These are phyloP conservation scores for Calonectria honghensis DNA, from an alignment of 2,329 filamentous ascomycete species.

Conservation along the genomic window DNA sequence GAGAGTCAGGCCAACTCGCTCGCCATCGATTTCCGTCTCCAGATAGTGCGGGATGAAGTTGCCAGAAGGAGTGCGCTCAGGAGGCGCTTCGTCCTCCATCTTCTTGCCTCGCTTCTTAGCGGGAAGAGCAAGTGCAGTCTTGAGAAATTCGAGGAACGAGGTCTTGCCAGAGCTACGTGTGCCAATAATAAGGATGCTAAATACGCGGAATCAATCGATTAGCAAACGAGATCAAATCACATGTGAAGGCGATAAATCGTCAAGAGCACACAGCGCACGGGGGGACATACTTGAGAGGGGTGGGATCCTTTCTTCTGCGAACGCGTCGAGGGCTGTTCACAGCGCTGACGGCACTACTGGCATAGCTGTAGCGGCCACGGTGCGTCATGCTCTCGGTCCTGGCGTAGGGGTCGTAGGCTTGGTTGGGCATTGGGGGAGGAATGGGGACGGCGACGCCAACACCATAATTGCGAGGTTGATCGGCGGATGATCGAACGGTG, in stretches of 20 bases:
- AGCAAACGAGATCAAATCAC: constrained; percentile 33
- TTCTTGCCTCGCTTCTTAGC: constrained; percentile 81
- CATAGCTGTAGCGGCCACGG: constrained; percentile 96
- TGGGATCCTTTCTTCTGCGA: constrained; percentile 96
- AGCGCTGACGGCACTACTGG: constrained; percentile 91
- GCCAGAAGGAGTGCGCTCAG: constrained; percentile 73
- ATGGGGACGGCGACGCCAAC: constrained; percentile 65
- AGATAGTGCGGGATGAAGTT: constrained; percentile 92
- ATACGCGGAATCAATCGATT: constrained; percentile 41
- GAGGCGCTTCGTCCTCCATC: constrained; percentile 75
- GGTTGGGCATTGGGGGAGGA: constrained; percentile 75
- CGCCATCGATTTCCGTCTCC: constrained; percentile 94
- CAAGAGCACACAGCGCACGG: neutral
- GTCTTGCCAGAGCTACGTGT: constrained; percentile 93
- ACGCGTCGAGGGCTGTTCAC: constrained; percentile 95
- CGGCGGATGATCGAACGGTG: constrained; percentile 71
- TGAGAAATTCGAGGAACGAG: constrained; percentile 96
- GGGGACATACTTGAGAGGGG: constrained; percentile 93
- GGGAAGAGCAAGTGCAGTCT: constrained; percentile 88
- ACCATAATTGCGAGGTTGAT: constrained; percentile 64
- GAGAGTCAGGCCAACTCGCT: constrained; percentile 92
- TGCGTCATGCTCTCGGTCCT: constrained; percentile 97
- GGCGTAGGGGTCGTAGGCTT: constrained; percentile 84
- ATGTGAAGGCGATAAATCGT: constrained; percentile 6
- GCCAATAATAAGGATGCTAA: constrained; percentile 91